Conservation (phyloP, 2,329 filamentous ascomycete genomes). For the Fonsecaea nubica region DNA sequence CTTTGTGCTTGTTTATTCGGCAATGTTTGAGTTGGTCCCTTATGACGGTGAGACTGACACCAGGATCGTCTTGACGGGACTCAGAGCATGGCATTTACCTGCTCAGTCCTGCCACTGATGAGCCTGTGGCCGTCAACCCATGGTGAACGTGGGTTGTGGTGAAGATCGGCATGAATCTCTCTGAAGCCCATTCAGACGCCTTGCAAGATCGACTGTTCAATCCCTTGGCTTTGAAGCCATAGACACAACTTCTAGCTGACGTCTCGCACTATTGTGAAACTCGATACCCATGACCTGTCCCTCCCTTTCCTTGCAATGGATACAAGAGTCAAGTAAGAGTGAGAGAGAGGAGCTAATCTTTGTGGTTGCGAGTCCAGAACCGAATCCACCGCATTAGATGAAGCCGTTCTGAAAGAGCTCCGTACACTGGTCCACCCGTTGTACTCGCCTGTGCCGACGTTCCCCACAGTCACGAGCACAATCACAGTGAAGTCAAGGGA, state of each 20-base stretch:
- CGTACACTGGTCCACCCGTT: conserved; percentile 22
- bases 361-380: background rate
- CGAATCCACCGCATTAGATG: background rate
- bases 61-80: background rate
- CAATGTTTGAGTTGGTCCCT: background rate
- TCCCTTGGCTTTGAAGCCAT: background rate
- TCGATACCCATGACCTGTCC: background rate
- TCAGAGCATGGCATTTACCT: background rate
- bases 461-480: conserved; percentile 4
- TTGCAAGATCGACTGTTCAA: background rate
- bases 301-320: background rate
- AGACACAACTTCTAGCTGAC: background rate
- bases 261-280: background rate
- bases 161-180: background rate
- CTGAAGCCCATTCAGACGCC: background rate
- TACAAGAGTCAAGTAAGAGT: background rate
- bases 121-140: background rate
- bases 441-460: conserved; percentile 22
- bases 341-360: background rate
- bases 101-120: background rate
- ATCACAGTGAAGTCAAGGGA: background rate
- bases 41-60: background rate
- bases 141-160: background rate
- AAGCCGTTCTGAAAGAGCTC: conserved; percentile 24
- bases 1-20: background rate